A percentile compares a stretch with the other conserved stretches of the same genome.
phyloP scores from a whole-genome alignment of 2,329 filamentous ascomycete species.

The Pochonia chlamydosporia region DNA sequence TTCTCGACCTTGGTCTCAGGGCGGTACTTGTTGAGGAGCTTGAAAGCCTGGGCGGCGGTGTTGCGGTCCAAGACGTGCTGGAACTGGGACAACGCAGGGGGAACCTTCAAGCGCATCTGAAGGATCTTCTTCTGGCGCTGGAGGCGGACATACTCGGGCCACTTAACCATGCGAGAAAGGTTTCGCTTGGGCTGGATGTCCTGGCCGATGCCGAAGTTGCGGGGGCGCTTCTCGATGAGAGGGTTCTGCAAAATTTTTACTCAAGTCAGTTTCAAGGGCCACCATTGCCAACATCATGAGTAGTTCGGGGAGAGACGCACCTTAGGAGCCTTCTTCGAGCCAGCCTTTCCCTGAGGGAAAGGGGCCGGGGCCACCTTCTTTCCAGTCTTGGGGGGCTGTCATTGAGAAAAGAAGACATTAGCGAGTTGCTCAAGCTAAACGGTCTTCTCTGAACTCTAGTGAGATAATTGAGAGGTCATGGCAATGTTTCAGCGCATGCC shows the following conservation, averaged over 20 bases:
- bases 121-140: slow-evolving; percentile 94
- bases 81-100: slow-evolving; percentile 96
- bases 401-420: slow-evolving; percentile 99
- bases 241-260: slow-evolving; percentile 64
- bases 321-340: slow-evolving; percentile 92
- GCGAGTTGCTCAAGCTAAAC: slow-evolving; percentile 72
- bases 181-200: slow-evolving; percentile 97
- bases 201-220: slow-evolving; percentile 98
- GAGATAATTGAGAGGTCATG: slow-evolving; percentile 50
- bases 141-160: slow-evolving; percentile 98
- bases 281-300: not conserved
- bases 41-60: slow-evolving; percentile 94
- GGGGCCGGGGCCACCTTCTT: slow-evolving; percentile 98
- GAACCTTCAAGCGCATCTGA: slow-evolving; percentile 97
- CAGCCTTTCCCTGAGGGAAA: slow-evolving; percentile 90
- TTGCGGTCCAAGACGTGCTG: slow-evolving; percentile 94
- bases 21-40: slow-evolving; percentile 99
- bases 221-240: slow-evolving; percentile 94
- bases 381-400: slow-evolving; percentile 97
- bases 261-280: not conserved
- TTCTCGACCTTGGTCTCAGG: slow-evolving; percentile 99
- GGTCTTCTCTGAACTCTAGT: slow-evolving; percentile 91
- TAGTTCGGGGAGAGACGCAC: slow-evolving; percentile 49
- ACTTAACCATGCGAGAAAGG: slow-evolving; percentile 97
- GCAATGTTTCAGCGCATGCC: slow-evolving; percentile 46